Evolutionary conservation across 306 rosid genomes (phyloP).

Genomic region (Vigna unguiculata): DNA sequence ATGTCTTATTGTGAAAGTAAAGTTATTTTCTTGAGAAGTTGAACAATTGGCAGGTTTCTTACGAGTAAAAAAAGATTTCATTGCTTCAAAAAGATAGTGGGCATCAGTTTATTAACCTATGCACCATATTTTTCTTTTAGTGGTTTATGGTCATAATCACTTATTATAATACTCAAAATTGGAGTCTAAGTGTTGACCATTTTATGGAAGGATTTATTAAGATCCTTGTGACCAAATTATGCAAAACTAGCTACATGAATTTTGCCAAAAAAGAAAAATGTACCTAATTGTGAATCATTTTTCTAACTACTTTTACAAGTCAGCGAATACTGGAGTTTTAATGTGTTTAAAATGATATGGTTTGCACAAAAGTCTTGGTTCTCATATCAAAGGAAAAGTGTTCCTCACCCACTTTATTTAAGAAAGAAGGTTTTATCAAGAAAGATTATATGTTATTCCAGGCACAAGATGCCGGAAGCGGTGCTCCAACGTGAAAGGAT

Average conservation of each 20-base stretch:
- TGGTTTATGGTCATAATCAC: constrained; percentile 20
- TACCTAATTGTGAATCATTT: constrained; percentile 21
- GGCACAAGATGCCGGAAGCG: too few relatives aligned
- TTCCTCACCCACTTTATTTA: constrained; percentile 16
- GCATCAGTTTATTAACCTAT: constrained; percentile 67
- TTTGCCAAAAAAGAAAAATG: constrained; percentile 9
- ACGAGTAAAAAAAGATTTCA: too few relatives aligned
- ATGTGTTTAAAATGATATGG: constrained; percentile 93
- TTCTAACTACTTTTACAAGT: constrained; percentile 60
- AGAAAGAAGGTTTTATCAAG: constrained; percentile 2
- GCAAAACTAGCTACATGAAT: constrained; percentile 30
- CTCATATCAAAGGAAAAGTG: constrained; percentile 84
- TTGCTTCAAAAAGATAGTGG: too few relatives aligned
- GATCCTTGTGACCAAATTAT: constrained; percentile 26
- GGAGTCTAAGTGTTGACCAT: neutral
- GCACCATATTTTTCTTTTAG: neutral
- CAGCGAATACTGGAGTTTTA: constrained; percentile 94
- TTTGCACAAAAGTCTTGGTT: constrained; percentile 88
- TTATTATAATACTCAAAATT: constrained; percentile 5
- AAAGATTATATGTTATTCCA: too few relatives aligned
- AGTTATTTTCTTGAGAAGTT: too few relatives aligned
- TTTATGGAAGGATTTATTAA: constrained; percentile 21
- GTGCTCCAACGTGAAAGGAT: too few relatives aligned
- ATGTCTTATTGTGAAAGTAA: too few relatives aligned
- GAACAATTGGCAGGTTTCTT: too few relatives aligned